Conservation (phyloP, 352 stramenopile genomes). For the Phytophthora niederhauseri region DNA sequence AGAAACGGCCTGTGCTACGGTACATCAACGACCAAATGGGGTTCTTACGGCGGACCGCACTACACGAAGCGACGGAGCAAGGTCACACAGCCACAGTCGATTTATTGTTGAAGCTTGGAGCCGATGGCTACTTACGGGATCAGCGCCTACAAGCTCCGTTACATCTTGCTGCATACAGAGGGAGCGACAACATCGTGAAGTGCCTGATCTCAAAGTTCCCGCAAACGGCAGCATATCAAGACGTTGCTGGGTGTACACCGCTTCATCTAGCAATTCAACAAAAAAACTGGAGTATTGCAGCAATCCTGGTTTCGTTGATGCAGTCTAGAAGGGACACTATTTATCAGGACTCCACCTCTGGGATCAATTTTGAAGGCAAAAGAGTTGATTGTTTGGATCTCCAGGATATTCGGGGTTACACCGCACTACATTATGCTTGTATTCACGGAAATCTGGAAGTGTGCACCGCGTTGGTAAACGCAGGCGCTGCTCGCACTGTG, state of each 20-base stretch:
- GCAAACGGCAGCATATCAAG: constrained; percentile 37
- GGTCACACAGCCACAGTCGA: constrained; percentile 64
- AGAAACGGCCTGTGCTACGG: constrained; percentile 51
- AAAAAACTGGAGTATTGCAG: constrained; percentile 41
- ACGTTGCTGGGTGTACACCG: constrained; percentile 49
- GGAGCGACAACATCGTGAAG: constrained; percentile 53
- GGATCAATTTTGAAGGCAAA: background rate
- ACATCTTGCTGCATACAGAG: constrained; percentile 54
- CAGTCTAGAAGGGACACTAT: constrained; percentile 9
- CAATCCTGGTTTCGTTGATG: constrained; percentile 38
- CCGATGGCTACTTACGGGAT: constrained; percentile 58
- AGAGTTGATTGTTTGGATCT: constrained; percentile 30
- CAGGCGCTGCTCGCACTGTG: constrained; percentile 34
- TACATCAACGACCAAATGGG: constrained; percentile 62
- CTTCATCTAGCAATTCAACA: constrained; percentile 55
- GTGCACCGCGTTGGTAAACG: constrained; percentile 38
- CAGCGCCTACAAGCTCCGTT: constrained; percentile 50
- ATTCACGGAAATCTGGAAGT: constrained; percentile 38
- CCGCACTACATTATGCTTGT: constrained; percentile 62
- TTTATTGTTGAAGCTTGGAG: constrained; percentile 61
- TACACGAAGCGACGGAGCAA: constrained; percentile 68
- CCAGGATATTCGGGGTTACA: constrained; percentile 62
- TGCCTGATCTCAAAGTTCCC: constrained; percentile 55
- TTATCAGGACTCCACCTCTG: constrained; percentile 3
- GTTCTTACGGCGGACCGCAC: constrained; percentile 44